Evolutionary conservation across 495 filamentous ascomycete genomes (phyloP).

Genomic region (Aspergillus steynii): DNA sequence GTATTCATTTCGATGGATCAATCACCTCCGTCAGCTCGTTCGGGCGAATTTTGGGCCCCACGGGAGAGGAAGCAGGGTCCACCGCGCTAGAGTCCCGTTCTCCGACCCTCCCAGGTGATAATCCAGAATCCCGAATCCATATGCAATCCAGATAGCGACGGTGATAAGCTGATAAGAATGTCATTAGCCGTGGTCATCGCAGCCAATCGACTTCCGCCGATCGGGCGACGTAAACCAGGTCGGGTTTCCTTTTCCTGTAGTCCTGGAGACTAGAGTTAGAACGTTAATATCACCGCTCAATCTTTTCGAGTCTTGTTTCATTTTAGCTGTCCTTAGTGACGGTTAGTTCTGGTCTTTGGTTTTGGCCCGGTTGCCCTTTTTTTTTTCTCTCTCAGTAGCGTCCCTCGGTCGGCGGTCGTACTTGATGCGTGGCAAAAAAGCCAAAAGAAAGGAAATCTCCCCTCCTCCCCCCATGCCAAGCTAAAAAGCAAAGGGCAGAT

Average conservation of each 20-base stretch:
- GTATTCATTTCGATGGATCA: neutral
- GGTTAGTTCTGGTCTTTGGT: neutral
- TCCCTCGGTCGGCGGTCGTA: neutral
- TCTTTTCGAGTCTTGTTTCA: conserved; percentile 4
- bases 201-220: conserved; percentile 12
- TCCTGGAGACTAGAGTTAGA: too few relatives aligned
- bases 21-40: neutral
- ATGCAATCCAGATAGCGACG: conserved; percentile 12
- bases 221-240: conserved; percentile 1
- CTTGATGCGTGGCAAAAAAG: neutral
- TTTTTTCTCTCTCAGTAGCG: neutral
- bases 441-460: conserved; percentile 6
- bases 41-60: conserved; percentile 18
- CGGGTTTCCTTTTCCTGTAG: too few relatives aligned
- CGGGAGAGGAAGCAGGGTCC: conserved; percentile 21
- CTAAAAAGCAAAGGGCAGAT: conserved; percentile 1
- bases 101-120: neutral
- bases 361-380: neutral
- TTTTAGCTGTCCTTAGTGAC: neutral
- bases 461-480: conserved; percentile 1
- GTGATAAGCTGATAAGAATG: conserved; percentile 31
- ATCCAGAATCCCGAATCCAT: conserved; percentile 1
- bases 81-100: conserved; percentile 8
- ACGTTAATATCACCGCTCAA: too few relatives aligned
- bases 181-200: conserved; percentile 36